Percentiles rank a stretch among this genome's conserved stretches.
Conservation (phyloP, 2,329 filamentous ascomycete species). For the Nemania bipapillata region DNA sequence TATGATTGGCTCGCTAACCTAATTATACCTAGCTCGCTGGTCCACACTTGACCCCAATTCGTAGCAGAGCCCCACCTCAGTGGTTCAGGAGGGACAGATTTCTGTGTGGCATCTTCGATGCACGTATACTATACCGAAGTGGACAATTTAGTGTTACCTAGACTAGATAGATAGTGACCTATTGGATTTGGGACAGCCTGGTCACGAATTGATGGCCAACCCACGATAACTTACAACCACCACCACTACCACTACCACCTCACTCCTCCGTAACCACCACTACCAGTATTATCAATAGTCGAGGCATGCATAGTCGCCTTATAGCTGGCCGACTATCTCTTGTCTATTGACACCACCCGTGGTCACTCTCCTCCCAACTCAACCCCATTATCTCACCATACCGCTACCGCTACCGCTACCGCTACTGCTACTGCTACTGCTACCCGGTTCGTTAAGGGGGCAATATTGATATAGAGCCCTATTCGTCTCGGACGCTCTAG, state of each 20-base stretch:
- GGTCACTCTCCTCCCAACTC: slow-evolving; percentile 13
- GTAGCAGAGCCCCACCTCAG: slow-evolving; percentile 23
- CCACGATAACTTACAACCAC: slow-evolving; percentile 24
- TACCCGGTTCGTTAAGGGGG: slow-evolving; percentile 20
- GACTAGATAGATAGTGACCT: too few relatives aligned
- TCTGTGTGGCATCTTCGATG: slow-evolving; percentile 37
- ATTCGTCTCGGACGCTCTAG: slow-evolving; percentile 12
- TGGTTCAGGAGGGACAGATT: slow-evolving; percentile 50
- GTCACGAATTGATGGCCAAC: slow-evolving; percentile 36
- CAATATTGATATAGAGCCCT: slow-evolving; percentile 22
- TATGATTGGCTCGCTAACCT: slow-evolving; percentile 10
- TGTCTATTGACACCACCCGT: slow-evolving; percentile 37
- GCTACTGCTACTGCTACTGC: neutral
- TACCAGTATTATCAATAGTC: slow-evolving; percentile 21
- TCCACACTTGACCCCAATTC: slow-evolving; percentile 21
- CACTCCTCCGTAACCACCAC: neutral
- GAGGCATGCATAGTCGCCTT: slow-evolving; percentile 47
- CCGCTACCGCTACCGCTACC: slow-evolving; percentile 2
- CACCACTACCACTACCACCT: slow-evolving; percentile 9
- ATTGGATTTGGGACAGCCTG: slow-evolving; percentile 35
- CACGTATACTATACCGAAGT: slow-evolving; percentile 26
- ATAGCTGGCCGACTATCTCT: slow-evolving; percentile 38
- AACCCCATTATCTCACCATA: slow-evolving; percentile 9
- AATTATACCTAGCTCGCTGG: neutral
- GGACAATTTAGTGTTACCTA: slow-evolving; percentile 4